phyloP scores from a whole-genome alignment of 2,329 filamentous ascomycete genomes.

The Botryotinia globosa region DNA sequence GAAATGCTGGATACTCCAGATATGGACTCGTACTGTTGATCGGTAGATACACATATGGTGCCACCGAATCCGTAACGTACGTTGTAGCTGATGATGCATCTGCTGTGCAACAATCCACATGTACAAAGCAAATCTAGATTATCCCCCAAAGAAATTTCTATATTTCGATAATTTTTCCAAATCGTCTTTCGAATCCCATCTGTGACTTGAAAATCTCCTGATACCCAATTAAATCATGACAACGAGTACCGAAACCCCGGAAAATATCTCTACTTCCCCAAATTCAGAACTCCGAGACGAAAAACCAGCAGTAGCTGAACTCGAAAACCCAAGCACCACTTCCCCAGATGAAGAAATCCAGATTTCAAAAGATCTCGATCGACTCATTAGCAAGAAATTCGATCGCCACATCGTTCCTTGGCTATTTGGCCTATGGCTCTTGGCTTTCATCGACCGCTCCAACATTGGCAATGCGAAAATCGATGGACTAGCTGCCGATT shows the following conservation, averaged over 20 bases:
- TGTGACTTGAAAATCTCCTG: too few relatives aligned
- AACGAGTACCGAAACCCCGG: not conserved
- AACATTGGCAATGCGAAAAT: slow-evolving; percentile 52
- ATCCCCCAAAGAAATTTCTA: not conserved
- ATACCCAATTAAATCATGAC: not conserved
- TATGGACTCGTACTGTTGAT: not conserved
- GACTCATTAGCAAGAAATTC: slow-evolving; percentile 15
- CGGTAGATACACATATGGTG: not conserved
- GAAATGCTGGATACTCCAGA: not conserved
- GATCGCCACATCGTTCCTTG: slow-evolving; percentile 16
- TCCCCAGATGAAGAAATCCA: not conserved
- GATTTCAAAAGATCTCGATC: slow-evolving; percentile 4
- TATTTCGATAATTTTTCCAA: not conserved
- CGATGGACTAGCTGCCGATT: slow-evolving; percentile 60
- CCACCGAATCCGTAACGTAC: not conserved
- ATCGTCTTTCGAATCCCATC: too few relatives aligned
- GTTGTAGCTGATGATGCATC: not conserved
- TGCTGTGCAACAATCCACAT: not conserved
- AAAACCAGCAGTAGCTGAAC: not conserved
- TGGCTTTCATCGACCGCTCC: slow-evolving; percentile 18
- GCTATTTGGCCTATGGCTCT: slow-evolving; percentile 18
- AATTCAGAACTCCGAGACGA: not conserved
- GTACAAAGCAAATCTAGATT: not conserved
- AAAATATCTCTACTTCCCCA: not conserved
- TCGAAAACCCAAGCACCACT: not conserved